phyloP scores from a whole-genome alignment of 192 early-diverging fungal genomes.

The Podila minutissima region DNA sequence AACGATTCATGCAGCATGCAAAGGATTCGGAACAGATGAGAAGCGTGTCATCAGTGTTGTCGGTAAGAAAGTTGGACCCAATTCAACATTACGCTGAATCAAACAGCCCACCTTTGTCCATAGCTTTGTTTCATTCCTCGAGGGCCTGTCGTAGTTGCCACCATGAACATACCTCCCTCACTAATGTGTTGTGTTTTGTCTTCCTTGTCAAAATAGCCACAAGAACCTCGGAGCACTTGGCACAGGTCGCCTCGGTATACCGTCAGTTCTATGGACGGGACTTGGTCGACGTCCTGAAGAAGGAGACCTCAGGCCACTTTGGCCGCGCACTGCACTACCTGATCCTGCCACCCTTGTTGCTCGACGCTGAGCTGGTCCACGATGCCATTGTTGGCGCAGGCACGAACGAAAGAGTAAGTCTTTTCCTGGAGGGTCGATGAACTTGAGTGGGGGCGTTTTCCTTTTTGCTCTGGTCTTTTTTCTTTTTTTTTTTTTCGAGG shows the following conservation, averaged over 20 bases:
- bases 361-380: slow-evolving; percentile 40
- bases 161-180: too few relatives aligned
- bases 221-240: slow-evolving; percentile 35
- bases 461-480: not conserved
- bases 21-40: slow-evolving; percentile 45
- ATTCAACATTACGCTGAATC: not conserved
- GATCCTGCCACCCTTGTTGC: slow-evolving; percentile 28
- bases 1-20: slow-evolving; percentile 36
- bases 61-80: slow-evolving; percentile 12
- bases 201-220: slow-evolving; percentile 11
- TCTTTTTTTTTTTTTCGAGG: not conserved
- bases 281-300: slow-evolving; percentile 37
- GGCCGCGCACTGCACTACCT: slow-evolving; percentile 34
- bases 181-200: not conserved
- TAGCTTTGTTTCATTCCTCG: not conserved
- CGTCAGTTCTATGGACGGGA: slow-evolving; percentile 45
- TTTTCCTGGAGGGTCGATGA: not conserved
- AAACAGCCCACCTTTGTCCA: not conserved
- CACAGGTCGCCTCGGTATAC: slow-evolving; percentile 30
- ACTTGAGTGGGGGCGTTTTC: not conserved
- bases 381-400: slow-evolving; percentile 35
- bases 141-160: too few relatives aligned
- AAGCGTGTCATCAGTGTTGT: slow-evolving; percentile 46
- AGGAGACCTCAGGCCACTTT: slow-evolving; percentile 46
- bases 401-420: slow-evolving; percentile 44